phyloP scores from a whole-genome alignment of 768 basidiomycete species.

The Lenzites betulinus region DNA sequence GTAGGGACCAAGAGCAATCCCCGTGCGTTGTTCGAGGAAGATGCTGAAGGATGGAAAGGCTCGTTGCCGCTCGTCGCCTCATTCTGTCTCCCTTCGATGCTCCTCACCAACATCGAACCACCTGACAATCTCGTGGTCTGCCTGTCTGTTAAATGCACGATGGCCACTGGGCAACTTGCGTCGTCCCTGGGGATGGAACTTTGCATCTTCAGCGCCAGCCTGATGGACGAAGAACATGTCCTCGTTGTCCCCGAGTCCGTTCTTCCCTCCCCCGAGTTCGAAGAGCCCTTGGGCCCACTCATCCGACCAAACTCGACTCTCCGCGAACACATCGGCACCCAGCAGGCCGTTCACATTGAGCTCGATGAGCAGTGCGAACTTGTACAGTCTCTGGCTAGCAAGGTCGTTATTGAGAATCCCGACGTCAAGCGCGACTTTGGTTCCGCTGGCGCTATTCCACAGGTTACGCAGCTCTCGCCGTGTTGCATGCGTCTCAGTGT shows the following conservation, averaged over 20 bases:
- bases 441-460: conserved; percentile 12
- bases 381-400: conserved; percentile 9
- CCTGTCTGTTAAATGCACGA: conserved; percentile 33
- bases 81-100: conserved; percentile 31
- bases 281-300: neutral
- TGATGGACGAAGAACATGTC: conserved; percentile 23
- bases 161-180: conserved; percentile 25
- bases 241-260: conserved; percentile 27
- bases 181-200: conserved; percentile 21
- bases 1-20: conserved; percentile 17
- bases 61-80: conserved; percentile 19
- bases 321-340: conserved; percentile 21
- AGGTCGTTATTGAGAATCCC: conserved; percentile 15
- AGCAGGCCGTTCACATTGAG: conserved; percentile 20
- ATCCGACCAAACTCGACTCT: neutral
- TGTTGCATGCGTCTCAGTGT: conserved; percentile 36
- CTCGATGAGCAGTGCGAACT: conserved; percentile 25
- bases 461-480: conserved; percentile 33
- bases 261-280: conserved; percentile 8
- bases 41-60: conserved; percentile 18
- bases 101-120: conserved; percentile 25
- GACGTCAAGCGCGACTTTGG: conserved; percentile 15
- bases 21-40: conserved; percentile 21
- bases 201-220: conserved; percentile 23
- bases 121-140: neutral